Base-by-base conservation (phyloP, 306 rosid species). In the Cicer arietinum region DNA sequence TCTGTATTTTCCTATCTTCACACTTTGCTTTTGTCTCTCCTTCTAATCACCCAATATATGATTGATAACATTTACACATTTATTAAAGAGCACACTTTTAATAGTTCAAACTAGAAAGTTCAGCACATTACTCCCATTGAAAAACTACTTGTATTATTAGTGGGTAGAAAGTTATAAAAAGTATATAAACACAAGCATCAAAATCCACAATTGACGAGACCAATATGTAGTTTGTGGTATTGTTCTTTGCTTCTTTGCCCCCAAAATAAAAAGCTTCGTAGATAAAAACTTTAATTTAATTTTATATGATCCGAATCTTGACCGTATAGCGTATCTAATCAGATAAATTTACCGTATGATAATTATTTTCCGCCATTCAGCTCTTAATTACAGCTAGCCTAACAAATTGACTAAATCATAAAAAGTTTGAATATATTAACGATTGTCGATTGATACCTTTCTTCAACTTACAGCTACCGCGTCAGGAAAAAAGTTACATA, bases 391-490 rank as follows among this genome's bases (percentile, higher is more conserved):
- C 61, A 66, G 22, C 52, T 74, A 50, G 22, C 40, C 76, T 37
- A 67, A 50, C 68, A 73, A 13, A 20, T 12, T 51, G 51, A 78
- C 79, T 51, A 35, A 17, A 18, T 6, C 47, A 42, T 43, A 3
- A 12, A 71, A 81, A 50, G 79, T 78, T 77, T 82, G 18, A 52
- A 67, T n/a, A 10, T 12, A 13, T 16, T 77, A 30, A 42, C 8
- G 41, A 41, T 56, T 30, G 74, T 14, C 16, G 16, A 14, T 14
- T 14, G 16, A 80, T 83, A 53, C 83, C 40, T 83, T 78, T 54
- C 86, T 79, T 83, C 75, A 30, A 18, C 80, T 52, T 83, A 51
- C 80, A 74, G 78, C 83, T 47, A 65, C 62, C 59, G 71, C 69
- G 37, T 76, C 30, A 39, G 59, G 25, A 50, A 52, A 71, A 75